Evolutionary conservation across 768 basidiomycete genomes (phyloP).

Genomic region (Mycena belliarum): DNA sequence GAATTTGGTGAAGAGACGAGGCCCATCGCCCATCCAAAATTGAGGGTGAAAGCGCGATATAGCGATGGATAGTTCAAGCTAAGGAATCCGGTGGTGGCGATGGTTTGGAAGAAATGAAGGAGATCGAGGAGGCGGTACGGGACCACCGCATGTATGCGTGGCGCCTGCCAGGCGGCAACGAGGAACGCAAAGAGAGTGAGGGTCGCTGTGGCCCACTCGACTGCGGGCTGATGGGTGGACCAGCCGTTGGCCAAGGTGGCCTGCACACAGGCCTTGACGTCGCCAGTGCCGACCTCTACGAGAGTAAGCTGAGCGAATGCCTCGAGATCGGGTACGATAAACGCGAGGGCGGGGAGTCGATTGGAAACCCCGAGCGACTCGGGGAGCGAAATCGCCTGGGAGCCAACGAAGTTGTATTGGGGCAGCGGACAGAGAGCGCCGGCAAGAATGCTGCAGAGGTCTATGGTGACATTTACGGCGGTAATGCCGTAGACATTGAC

Average conservation of each 20-base stretch:
- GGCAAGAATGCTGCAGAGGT: conserved; percentile 77
- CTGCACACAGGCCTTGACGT: conserved; percentile 86
- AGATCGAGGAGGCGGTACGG: conserved; percentile 83
- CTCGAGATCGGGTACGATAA: conserved; percentile 87
- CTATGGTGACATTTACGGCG: conserved; percentile 80
- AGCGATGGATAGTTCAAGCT: conserved; percentile 85
- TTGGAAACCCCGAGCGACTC: conserved; percentile 53
- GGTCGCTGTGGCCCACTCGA: conserved; percentile 76
- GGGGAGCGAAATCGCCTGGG: conserved; percentile 67
- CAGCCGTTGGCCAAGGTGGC: conserved; percentile 91
- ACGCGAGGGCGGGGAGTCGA: conserved; percentile 78
- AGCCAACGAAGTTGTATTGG: conserved; percentile 86
- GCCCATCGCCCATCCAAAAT: conserved; percentile 89
- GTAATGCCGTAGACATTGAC: conserved; percentile 88
- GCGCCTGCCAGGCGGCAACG: conserved; percentile 63
- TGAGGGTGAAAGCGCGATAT: conserved; percentile 79
- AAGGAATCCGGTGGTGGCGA: conserved; percentile 77
- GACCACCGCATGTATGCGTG: conserved; percentile 54
- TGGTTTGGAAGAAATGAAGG: conserved; percentile 80
- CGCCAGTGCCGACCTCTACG: conserved; percentile 64
- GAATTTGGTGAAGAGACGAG: conserved; percentile 61
- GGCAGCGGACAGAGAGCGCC: conserved; percentile 85
- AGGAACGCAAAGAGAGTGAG: conserved; percentile 64
- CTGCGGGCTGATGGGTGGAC: conserved; percentile 73
- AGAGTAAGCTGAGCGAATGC: conserved; percentile 83